Percentiles rank a stretch among this genome's conserved stretches.
These are phyloP conservation scores for Phylloporus sp. DNA, from an alignment of 768 basidiomycete genomes.

Conservation along the genomic window DNA sequence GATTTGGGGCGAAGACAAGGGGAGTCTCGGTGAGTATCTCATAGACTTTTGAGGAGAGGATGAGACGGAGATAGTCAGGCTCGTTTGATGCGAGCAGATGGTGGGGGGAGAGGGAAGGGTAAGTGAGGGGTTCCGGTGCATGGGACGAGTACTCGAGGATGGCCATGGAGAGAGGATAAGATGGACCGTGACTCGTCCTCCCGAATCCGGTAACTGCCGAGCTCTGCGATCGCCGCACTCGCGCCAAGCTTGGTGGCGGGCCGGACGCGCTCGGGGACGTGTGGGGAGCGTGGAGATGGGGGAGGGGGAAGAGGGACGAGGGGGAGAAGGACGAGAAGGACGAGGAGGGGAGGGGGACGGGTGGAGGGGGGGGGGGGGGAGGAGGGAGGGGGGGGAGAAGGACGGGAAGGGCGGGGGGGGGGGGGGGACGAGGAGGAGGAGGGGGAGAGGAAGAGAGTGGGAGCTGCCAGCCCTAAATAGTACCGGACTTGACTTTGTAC, in stretches of 20 bases:
- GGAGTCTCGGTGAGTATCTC: constrained; percentile 88
- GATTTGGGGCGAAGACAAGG: constrained; percentile 77
- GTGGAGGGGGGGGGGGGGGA: not conserved
- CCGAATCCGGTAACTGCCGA: constrained; percentile 13
- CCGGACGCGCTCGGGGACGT: constrained; percentile 2
- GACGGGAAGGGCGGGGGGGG: not conserved
- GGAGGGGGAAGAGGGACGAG: not conserved
- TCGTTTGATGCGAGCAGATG: constrained; percentile 58
- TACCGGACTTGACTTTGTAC: constrained; percentile 9
- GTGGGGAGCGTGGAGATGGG: not conserved
- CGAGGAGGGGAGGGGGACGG: constrained; percentile 1
- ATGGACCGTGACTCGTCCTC: not conserved
- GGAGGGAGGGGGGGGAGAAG: not conserved
- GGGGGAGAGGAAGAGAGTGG: constrained; percentile 7
- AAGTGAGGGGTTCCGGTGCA: constrained; percentile 61
- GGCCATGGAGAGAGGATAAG: constrained; percentile 26
- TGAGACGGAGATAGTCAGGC: constrained; percentile 86
- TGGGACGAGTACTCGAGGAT: constrained; percentile 65
- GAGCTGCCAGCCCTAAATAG: constrained; percentile 35
- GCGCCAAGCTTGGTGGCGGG: not conserved
- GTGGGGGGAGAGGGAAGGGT: constrained; percentile 65
- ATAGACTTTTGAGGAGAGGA: constrained; percentile 87
- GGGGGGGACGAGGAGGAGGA: not conserved
- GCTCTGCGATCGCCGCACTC: not conserved
- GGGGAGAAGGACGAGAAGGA: not conserved